phyloP scores from a whole-genome alignment of 1,139 yeast species.

The Cylindricascospora bacillispora region DNA sequence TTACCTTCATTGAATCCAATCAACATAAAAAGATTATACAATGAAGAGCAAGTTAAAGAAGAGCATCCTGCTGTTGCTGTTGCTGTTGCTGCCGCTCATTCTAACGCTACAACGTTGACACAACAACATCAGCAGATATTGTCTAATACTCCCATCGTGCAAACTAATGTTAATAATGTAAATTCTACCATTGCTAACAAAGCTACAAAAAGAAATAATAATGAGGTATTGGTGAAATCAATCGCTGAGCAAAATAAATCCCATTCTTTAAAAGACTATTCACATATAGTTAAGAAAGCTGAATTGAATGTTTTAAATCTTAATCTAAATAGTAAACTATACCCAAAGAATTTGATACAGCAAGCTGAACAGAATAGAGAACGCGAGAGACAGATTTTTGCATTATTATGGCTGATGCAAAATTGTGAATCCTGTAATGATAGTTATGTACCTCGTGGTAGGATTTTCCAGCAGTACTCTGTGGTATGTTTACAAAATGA shows the following conservation, averaged over 20 bases:
- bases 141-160: not conserved
- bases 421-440: constrained; percentile 43
- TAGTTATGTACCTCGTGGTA: constrained; percentile 71
- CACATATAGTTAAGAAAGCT: constrained; percentile 9
- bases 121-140: too few relatives aligned
- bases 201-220: too few relatives aligned
- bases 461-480: constrained; percentile 71
- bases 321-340: constrained; percentile 7
- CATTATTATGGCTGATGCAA: constrained; percentile 66
- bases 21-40: too few relatives aligned
- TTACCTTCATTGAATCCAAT: too few relatives aligned
- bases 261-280: constrained; percentile 8
- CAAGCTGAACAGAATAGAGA: constrained; percentile 34
- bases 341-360: constrained; percentile 21
- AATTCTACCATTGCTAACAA: too few relatives aligned
- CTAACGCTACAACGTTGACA: too few relatives aligned
- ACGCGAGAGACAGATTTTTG: constrained; percentile 64
- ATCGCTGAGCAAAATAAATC: constrained; percentile 8
- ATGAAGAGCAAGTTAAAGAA: too few relatives aligned
- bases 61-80: too few relatives aligned
- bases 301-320: constrained; percentile 3
- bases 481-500: constrained; percentile 55
- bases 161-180: too few relatives aligned
- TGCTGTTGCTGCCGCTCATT: too few relatives aligned
- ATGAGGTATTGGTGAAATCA: too few relatives aligned